Conservation (phyloP, 139 green algal species). For the Haematococcus sp. region DNA sequence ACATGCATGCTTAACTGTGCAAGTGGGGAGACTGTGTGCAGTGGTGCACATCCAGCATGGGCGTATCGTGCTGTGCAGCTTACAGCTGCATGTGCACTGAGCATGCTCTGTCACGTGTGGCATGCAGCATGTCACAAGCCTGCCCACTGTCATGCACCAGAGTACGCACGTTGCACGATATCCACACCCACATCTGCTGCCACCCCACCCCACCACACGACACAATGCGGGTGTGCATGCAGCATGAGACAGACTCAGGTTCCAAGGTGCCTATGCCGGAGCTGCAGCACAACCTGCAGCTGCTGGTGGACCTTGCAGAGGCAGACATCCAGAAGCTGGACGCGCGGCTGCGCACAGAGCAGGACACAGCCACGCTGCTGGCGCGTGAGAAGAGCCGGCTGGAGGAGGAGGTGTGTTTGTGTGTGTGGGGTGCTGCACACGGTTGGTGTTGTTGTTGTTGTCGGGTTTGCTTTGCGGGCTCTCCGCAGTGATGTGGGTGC, state of each 20-base stretch:
- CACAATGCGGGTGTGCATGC: background rate
- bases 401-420: constrained; percentile 44
- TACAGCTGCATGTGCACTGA: too few species aligned
- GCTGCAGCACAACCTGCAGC: constrained; percentile 96
- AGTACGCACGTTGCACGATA: too few species aligned
- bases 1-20: background rate
- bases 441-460: background rate
- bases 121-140: too few species aligned
- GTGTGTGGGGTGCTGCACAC: constrained; percentile 6
- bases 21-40: constrained; percentile 5
- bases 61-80: background rate
- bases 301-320: constrained; percentile 90
- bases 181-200: background rate
- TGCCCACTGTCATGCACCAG: too few species aligned
- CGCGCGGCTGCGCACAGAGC: constrained; percentile 74
- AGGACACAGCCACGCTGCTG: constrained; percentile 76
- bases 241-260: background rate
- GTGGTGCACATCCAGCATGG: background rate
- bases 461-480: too few species aligned
- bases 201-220: background rate
- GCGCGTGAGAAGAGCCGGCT: constrained; percentile 61
- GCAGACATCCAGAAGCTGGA: constrained; percentile 83
- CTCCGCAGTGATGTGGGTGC: too few species aligned
- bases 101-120: background rate
- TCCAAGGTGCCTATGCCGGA: constrained; percentile 85